Evolutionary conservation across 768 basidiomycete species (phyloP).

Genomic region (Floccularia luteovirens): DNA sequence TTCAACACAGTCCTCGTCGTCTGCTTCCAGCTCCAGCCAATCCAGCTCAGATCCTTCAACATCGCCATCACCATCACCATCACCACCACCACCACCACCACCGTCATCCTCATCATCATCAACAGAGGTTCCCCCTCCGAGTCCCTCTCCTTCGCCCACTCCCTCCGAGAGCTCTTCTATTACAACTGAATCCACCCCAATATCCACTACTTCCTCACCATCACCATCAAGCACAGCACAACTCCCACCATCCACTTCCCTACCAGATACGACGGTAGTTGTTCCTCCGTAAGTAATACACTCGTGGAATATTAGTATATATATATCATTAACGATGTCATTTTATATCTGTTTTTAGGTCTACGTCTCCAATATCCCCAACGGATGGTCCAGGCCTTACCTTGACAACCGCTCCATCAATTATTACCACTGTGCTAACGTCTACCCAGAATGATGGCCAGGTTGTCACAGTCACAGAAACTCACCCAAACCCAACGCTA

Average conservation of each 20-base stretch:
- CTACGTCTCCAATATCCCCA: constrained; percentile 47
- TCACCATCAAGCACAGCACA: constrained; percentile 5
- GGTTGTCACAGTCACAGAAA: constrained; percentile 51
- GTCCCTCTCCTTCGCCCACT: constrained; percentile 10
- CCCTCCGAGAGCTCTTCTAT: constrained; percentile 11
- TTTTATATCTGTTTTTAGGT: constrained; percentile 24
- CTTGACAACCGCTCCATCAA: constrained; percentile 42
- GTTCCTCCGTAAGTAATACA: not conserved
- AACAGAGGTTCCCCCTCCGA: no score
- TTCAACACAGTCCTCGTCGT: constrained; percentile 5
- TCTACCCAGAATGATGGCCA: constrained; percentile 48
- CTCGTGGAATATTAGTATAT: not conserved
- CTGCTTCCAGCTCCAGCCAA: no score
- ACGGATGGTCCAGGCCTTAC: constrained; percentile 49
- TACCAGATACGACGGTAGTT: not conserved
- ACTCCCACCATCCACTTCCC: constrained; percentile 7
- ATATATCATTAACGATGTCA: constrained; percentile 10
- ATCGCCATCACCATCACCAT: constrained; percentile 8
- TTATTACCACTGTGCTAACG: constrained; percentile 49
- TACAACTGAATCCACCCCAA: constrained; percentile 11
- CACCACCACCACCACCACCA: constrained; percentile 10
- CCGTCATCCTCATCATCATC: no score
- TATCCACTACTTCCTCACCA: constrained; percentile 10
- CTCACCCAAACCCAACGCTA: constrained; percentile 68
- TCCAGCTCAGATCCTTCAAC: constrained; percentile 5